Evolutionary conservation across 345 rosid genomes (phyloP).

Genomic region (Pelargonium nanum): DNA sequence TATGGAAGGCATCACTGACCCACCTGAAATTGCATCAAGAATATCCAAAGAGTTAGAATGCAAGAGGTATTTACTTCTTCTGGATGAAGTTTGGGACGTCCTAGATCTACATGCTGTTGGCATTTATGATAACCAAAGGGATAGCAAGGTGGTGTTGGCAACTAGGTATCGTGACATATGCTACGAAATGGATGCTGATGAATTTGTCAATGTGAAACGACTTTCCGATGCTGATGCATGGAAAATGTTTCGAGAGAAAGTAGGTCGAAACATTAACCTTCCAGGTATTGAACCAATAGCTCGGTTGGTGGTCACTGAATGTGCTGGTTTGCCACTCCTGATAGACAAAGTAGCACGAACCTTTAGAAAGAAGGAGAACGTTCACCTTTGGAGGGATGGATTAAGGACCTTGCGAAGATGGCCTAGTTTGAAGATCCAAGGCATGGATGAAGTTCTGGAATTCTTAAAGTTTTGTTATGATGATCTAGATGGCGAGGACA

Average conservation of each 20-base stretch:
- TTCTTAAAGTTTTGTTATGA: constrained; percentile 16
- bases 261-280: not conserved
- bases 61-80: constrained; percentile 21
- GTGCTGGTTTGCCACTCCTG: constrained; percentile 20
- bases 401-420: constrained; percentile 9
- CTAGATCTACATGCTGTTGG: constrained; percentile 16
- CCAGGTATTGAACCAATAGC: constrained; percentile 13
- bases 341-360: constrained; percentile 17
- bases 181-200: constrained; percentile 10
- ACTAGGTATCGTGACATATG: constrained; percentile 14
- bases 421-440: constrained; percentile 8
- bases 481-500: constrained; percentile 11
- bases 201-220: constrained; percentile 8
- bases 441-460: constrained; percentile 20
- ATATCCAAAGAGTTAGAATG: constrained; percentile 18
- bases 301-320: constrained; percentile 11
- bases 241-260: constrained; percentile 21
- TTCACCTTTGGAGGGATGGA: constrained; percentile 14
- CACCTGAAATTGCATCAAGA: constrained; percentile 8
- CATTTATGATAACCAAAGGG: constrained; percentile 8
- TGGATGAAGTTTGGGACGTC: constrained; percentile 20
- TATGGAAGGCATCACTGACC: not conserved
- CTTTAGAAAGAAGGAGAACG: constrained; percentile 14
- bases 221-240: constrained; percentile 14
- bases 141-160: constrained; percentile 23